Base-by-base conservation (phyloP, 2,329 filamentous ascomycete species). In the Epicoccum sorghinum region DNA sequence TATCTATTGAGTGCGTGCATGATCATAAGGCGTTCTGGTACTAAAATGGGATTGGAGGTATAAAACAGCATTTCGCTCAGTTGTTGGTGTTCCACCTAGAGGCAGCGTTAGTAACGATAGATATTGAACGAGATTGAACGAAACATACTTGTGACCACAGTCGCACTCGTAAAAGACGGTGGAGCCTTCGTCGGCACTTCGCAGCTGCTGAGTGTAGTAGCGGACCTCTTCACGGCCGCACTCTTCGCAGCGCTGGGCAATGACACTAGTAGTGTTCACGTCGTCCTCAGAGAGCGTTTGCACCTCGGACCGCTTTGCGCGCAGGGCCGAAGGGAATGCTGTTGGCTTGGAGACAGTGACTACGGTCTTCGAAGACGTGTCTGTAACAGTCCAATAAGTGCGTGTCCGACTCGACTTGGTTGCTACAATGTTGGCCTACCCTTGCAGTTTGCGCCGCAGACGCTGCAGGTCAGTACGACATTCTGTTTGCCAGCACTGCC, bases 141-240 rank as follows among this genome's bases (percentile, higher is more conserved):
- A 46, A 37, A 75, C 86, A 66, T 84, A 93, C 89, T 89, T 93
- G 77, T 91, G 81, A 55, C 91, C 90, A 72, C 93, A 97, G 53
- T 92, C 86, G 77, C 93, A 97, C 56, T 83, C 88, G 77, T 91
- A 96, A 70, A 97, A 96, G 49, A 96, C 86, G 0, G 93, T 97
- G 61, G 89, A 91, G 57, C 95, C 95, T 85, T 98, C 93, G 74
- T 99, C 95, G 49, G 93, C 95, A 80, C 92, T 88, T 65, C 93
- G 88, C 67, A 96, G 79, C 74, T 99, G 95, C 57, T 91, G 86
- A 3, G 89, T 89, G 44, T 91, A 89, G 74, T 88, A 98, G 65
- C 87, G 89, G 75, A 98, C 91, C 71, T 96, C 88, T 47, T 86
- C 87, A 47, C 86, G 82, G 13, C 89, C 91, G 74, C 95, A 98